phyloP scores from a whole-genome alignment of 2,329 filamentous ascomycete genomes.

The Lachnellula arida region DNA sequence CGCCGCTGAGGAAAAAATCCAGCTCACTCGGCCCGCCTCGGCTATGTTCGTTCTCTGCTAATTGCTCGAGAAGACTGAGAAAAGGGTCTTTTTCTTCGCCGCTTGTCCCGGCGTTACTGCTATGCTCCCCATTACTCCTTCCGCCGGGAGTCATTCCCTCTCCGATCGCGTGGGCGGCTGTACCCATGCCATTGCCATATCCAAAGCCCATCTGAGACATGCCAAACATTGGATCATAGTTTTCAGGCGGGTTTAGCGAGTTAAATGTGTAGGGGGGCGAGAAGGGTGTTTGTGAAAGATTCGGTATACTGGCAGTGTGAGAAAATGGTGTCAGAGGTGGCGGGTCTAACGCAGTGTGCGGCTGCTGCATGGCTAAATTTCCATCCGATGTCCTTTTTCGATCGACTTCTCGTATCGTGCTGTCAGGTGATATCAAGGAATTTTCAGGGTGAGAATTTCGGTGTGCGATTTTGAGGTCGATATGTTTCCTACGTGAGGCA shows the following conservation, averaged over 20 bases:
- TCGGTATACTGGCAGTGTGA: constrained; percentile 12
- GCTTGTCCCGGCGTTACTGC: constrained; percentile 43
- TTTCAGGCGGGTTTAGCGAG: constrained; percentile 22
- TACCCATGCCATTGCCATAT: constrained; percentile 44
- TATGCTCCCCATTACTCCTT: constrained; percentile 47
- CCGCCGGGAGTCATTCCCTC: constrained; percentile 37
- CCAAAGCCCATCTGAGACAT: constrained; percentile 48
- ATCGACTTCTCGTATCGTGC: constrained; percentile 13
- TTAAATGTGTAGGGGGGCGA: constrained; percentile 31
- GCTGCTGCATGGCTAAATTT: constrained; percentile 2
- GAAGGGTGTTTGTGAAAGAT: constrained; percentile 27
- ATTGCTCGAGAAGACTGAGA: constrained; percentile 70
- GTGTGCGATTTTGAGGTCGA: constrained; percentile 30
- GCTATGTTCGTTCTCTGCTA: constrained; percentile 74
- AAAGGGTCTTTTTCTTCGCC: constrained; percentile 76
- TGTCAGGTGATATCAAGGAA: constrained; percentile 28
- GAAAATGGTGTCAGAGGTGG: constrained; percentile 12
- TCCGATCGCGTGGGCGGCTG: constrained; percentile 29
- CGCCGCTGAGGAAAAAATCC: constrained; percentile 63
- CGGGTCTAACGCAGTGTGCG: constrained; percentile 16
- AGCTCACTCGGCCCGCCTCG: constrained; percentile 67
- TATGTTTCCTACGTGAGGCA: constrained; percentile 28
- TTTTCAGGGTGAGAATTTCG: constrained; percentile 30
- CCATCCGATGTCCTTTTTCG: background rate
- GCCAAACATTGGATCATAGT: constrained; percentile 58